These are phyloP conservation scores for Cladosporium sp. DNA, from an alignment of 2,329 filamentous ascomycete species.

Conservation along the genomic window DNA sequence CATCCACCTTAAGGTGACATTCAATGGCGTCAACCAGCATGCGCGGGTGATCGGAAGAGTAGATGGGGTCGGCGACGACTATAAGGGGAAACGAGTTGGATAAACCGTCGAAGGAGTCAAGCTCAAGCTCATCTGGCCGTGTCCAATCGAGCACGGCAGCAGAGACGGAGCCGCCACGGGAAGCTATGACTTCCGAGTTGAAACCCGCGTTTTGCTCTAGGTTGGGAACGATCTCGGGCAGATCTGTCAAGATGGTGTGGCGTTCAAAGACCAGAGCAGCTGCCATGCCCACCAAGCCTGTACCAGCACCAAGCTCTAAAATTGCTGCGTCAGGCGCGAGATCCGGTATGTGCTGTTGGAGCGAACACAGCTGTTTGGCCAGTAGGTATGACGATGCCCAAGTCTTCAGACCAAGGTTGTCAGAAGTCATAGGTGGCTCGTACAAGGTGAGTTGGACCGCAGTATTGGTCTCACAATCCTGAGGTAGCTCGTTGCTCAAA, in stretches of 20 bases:
- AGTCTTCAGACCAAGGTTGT: conserved; percentile 89
- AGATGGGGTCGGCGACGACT: conserved; percentile 82
- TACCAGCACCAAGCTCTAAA: conserved; percentile 86
- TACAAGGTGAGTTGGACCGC: conserved; percentile 61
- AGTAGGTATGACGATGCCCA: conserved; percentile 92
- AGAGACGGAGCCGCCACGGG: conserved; percentile 57
- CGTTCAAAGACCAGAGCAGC: conserved; percentile 71
- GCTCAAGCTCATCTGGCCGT: conserved; percentile 47
- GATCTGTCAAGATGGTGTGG: conserved; percentile 74
- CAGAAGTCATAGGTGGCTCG: conserved; percentile 84
- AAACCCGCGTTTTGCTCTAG: conserved; percentile 69
- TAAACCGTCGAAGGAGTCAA: conserved; percentile 12
- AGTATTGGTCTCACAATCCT: neutral
- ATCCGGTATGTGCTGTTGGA: conserved; percentile 30
- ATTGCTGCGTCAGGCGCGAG: conserved; percentile 32
- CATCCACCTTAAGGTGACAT: conserved; percentile 61
- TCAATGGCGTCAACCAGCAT: conserved; percentile 71
- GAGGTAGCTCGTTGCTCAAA: neutral
- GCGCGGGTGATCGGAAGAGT: conserved; percentile 77
- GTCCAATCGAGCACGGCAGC: conserved; percentile 74
- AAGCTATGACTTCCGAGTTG: conserved; percentile 61
- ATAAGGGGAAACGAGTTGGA: conserved; percentile 58
- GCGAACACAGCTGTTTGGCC: conserved; percentile 63
- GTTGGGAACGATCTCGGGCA: conserved; percentile 81
- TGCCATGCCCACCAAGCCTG: conserved; percentile 84